phyloP scores from a whole-genome alignment of 768 basidiomycete species.

The Russula emetica region DNA sequence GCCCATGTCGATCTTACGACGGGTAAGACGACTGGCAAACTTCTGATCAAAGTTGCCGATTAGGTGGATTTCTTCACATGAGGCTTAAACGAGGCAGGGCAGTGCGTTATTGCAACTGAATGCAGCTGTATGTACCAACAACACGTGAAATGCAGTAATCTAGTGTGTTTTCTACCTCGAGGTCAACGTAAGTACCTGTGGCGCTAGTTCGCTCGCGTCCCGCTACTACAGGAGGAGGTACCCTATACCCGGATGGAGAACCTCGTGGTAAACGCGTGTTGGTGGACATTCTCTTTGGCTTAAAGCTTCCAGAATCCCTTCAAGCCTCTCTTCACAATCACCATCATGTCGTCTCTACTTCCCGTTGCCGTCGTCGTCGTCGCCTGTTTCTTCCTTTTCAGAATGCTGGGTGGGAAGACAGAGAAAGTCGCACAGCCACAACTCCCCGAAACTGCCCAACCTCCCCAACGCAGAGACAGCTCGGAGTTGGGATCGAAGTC shows the following conservation, averaged over 20 bases:
- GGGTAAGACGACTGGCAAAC: slow-evolving; percentile 80
- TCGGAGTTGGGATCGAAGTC: not conserved
- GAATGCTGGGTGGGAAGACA: slow-evolving; percentile 9
- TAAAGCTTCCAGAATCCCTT: slow-evolving; percentile 13
- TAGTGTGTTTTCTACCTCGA: slow-evolving; percentile 3
- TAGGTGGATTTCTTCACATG: slow-evolving; percentile 34
- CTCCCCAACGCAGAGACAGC: not conserved
- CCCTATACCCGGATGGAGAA: slow-evolving; percentile 22
- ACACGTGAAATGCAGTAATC: slow-evolving; percentile 22
- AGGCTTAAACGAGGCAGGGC: slow-evolving; percentile 49
- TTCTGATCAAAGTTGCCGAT: slow-evolving; percentile 63
- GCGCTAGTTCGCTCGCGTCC: not conserved
- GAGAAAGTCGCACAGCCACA: slow-evolving; percentile 7
- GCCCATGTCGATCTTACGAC: slow-evolving; percentile 74
- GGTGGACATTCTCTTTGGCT: not conserved
- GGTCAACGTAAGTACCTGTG: slow-evolving; percentile 16
- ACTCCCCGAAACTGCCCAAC: not conserved
- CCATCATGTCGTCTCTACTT: slow-evolving; percentile 25
- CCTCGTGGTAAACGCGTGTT: slow-evolving; percentile 21
- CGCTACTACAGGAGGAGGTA: not conserved
- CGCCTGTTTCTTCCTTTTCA: slow-evolving; percentile 18
- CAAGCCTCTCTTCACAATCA: slow-evolving; percentile 6
- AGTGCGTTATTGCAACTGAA: not conserved
- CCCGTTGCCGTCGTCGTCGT: slow-evolving; percentile 20
- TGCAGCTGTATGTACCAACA: slow-evolving; percentile 42